Conservation (phyloP, 129 eudicot genomes). For the Helianthus tuberosus region DNA sequence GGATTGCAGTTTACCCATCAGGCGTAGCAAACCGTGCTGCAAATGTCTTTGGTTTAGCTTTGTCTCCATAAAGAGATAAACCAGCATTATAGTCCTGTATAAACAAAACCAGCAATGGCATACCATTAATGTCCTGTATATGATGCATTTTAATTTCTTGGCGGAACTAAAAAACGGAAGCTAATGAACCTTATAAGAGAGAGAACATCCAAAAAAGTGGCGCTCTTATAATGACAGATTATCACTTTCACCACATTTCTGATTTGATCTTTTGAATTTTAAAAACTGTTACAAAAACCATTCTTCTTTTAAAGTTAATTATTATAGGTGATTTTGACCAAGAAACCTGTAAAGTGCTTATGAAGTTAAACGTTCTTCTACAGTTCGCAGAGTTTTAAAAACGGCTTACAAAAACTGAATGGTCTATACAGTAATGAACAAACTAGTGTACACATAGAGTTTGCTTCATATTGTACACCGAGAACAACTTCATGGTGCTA, state of each 20-base stretch:
- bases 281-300: neutral
- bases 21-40: slow-evolving; percentile 93
- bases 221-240: neutral
- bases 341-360: neutral
- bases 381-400: neutral
- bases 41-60: slow-evolving; percentile 85
- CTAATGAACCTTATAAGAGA: neutral
- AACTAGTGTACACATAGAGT: neutral
- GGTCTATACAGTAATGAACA: neutral
- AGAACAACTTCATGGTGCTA: neutral
- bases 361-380: neutral
- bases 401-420: neutral
- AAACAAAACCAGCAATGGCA: slow-evolving; percentile 23
- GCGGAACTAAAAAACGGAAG: slow-evolving; percentile 11
- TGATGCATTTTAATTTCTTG: neutral
- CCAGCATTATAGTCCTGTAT: slow-evolving; percentile 87
- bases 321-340: neutral
- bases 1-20: slow-evolving; percentile 70
- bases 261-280: neutral
- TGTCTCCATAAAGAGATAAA: slow-evolving; percentile 88
- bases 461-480: neutral
- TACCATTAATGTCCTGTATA: slow-evolving; percentile 12
- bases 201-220: slow-evolving; percentile 17
- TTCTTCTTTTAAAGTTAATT: neutral
- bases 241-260: neutral